Conservation (phyloP, 2,329 filamentous ascomycete species). For the Arachnomyces sp. region DNA sequence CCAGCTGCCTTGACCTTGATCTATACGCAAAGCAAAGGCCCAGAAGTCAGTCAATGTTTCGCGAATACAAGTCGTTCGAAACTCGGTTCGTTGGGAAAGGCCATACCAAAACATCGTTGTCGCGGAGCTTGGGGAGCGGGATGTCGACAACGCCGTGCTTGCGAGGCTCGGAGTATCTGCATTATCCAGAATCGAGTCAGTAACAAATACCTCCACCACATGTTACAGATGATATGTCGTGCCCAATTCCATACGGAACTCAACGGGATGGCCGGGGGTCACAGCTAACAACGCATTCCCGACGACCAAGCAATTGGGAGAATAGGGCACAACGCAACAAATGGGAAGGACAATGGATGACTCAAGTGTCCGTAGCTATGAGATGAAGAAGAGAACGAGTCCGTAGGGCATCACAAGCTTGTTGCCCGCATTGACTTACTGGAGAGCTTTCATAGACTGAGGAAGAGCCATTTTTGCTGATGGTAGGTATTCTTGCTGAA, state of each 20-base stretch:
- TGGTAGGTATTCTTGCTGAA: not conserved
- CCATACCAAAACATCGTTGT: conserved; percentile 50
- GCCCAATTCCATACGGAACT: conserved; percentile 3
- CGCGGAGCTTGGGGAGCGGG: conserved; percentile 52
- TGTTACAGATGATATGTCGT: conserved; percentile 3
- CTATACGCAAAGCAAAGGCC: conserved; percentile 25
- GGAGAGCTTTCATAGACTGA: conserved; percentile 54
- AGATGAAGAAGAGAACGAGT: not conserved
- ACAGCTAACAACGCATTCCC: not conserved
- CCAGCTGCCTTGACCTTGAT: conserved; percentile 61
- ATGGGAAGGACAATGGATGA: no score
- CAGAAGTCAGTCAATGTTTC: not conserved
- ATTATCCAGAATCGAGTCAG: conserved; percentile 1
- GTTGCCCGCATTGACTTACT: conserved; percentile 32
- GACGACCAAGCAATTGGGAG: not conserved
- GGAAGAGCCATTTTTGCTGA: conserved; percentile 31
- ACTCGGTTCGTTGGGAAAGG: not conserved
- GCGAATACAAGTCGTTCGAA: not conserved
- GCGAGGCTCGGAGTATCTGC: conserved; percentile 54
- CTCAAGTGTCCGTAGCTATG: no score
- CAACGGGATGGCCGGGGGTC: not conserved
- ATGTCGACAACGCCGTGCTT: conserved; percentile 54
- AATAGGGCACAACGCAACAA: no score
- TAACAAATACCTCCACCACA: not conserved
- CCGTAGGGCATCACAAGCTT: not conserved